Evolutionary conservation across 768 basidiomycete genomes (phyloP).

Genomic region (Pulveroboletus ravenelii): DNA sequence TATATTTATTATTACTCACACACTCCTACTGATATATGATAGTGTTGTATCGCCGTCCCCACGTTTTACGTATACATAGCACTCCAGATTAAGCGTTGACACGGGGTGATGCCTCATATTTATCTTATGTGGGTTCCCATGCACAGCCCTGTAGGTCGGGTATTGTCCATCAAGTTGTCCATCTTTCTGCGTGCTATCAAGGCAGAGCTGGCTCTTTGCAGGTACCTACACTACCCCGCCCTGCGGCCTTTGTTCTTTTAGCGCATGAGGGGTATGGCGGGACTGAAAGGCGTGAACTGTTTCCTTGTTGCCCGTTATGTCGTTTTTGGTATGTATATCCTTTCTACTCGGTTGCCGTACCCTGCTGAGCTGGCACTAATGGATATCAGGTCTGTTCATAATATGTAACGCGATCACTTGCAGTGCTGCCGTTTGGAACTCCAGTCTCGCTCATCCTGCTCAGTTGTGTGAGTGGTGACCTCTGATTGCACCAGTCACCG

Average conservation of each 20-base stretch:
- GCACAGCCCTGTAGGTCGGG: slow-evolving; percentile 14
- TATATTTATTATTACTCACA: slow-evolving; percentile 20
- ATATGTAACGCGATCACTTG: slow-evolving; percentile 62
- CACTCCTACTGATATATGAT: slow-evolving; percentile 15
- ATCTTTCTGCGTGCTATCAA: slow-evolving; percentile 2
- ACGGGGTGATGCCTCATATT: neutral
- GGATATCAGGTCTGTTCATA: slow-evolving; percentile 48
- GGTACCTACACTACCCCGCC: slow-evolving; percentile 25
- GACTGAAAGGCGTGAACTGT: slow-evolving; percentile 37
- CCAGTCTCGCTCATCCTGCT: slow-evolving; percentile 41
- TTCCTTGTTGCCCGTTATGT: slow-evolving; percentile 53
- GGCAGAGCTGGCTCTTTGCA: slow-evolving; percentile 31
- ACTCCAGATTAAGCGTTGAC: neutral
- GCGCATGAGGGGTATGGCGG: slow-evolving; percentile 20
- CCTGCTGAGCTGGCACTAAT: slow-evolving; percentile 1
- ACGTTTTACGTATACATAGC: slow-evolving; percentile 12
- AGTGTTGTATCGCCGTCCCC: slow-evolving; percentile 16
- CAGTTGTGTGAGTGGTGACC: slow-evolving; percentile 36
- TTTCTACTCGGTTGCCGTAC: neutral
- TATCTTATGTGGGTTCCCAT: slow-evolving; percentile 1
- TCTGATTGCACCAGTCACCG: neutral
- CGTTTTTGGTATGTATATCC: slow-evolving; percentile 46
- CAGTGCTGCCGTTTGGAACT: slow-evolving; percentile 67
- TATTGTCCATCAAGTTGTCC: slow-evolving; percentile 9
- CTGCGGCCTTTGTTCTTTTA: slow-evolving; percentile 22